These are phyloP conservation scores for Populus deltoides DNA, from an alignment of 345 rosid genomes.

Conservation along the genomic window DNA sequence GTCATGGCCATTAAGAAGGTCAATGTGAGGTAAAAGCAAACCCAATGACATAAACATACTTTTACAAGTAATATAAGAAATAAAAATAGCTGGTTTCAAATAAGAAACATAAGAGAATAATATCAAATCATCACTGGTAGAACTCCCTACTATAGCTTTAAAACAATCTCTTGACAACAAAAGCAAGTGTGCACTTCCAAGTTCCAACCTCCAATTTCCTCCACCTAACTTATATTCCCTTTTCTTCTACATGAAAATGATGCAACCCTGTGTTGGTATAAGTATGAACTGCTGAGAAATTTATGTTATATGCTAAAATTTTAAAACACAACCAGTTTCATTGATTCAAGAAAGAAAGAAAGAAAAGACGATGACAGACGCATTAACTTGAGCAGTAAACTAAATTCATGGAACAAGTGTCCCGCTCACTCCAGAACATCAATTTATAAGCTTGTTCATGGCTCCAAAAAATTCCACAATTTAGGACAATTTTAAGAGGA, in stretches of 20 bases:
- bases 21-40: not conserved
- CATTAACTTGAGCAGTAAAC: not conserved
- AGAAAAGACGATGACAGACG: not conserved
- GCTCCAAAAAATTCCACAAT: not conserved
- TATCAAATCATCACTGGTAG: not conserved
- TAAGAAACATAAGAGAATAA: not conserved
- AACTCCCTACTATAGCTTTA: not conserved
- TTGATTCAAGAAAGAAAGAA: not conserved
- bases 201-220: no score
- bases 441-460: not conserved
- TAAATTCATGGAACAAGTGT: not conserved
- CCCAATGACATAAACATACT: not conserved
- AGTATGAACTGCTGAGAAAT: not conserved
- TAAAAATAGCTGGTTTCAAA: not conserved
- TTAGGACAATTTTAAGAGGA: not conserved
- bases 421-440: not conserved
- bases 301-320: not conserved
- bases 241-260: no score
- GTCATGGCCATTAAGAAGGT: constrained; percentile 8
- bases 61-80: not conserved
- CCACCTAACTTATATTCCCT: no score
- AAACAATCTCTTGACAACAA: no score
- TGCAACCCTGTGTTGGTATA: no score
- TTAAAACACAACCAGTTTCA: not conserved
- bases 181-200: no score